phyloP scores from a whole-genome alignment of 208 protist genomes.

The Acanthamoeba lugdunensis region DNA sequence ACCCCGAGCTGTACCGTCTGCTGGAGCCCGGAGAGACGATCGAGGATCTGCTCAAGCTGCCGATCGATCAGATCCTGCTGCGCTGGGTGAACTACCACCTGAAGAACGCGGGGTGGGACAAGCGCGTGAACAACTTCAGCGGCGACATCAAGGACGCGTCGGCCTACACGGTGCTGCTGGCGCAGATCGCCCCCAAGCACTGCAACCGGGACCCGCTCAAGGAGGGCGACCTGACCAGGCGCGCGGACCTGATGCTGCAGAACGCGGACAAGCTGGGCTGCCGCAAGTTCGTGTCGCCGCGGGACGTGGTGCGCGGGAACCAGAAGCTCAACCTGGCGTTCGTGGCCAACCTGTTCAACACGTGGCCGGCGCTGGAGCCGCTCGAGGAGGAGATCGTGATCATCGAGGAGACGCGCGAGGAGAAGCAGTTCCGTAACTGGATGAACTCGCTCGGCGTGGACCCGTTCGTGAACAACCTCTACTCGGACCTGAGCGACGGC shows the following conservation, averaged over 20 bases:
- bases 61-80: constrained; percentile 87
- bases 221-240: constrained; percentile 80
- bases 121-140: constrained; percentile 88
- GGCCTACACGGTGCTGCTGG: constrained; percentile 88
- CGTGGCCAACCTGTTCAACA: constrained; percentile 90
- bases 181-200: constrained; percentile 86
- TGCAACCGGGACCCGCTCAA: constrained; percentile 81
- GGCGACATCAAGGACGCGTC: constrained; percentile 86
- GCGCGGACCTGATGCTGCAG: constrained; percentile 87
- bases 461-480: constrained; percentile 88
- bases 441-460: constrained; percentile 90
- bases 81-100: constrained; percentile 93
- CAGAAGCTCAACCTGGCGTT: constrained; percentile 90
- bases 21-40: constrained; percentile 89
- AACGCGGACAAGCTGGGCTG: constrained; percentile 90
- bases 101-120: constrained; percentile 81
- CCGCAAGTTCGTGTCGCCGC: constrained; percentile 87
- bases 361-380: constrained; percentile 79
- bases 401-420: constrained; percentile 87
- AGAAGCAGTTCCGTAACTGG: constrained; percentile 89
- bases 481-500: constrained; percentile 88
- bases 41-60: constrained; percentile 86
- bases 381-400: constrained; percentile 76
- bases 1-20: constrained; percentile 88
- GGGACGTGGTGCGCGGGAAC: constrained; percentile 87